These are phyloP conservation scores for Tirmania nivea DNA, from an alignment of 495 filamentous ascomycete genomes.

Conservation along the genomic window DNA sequence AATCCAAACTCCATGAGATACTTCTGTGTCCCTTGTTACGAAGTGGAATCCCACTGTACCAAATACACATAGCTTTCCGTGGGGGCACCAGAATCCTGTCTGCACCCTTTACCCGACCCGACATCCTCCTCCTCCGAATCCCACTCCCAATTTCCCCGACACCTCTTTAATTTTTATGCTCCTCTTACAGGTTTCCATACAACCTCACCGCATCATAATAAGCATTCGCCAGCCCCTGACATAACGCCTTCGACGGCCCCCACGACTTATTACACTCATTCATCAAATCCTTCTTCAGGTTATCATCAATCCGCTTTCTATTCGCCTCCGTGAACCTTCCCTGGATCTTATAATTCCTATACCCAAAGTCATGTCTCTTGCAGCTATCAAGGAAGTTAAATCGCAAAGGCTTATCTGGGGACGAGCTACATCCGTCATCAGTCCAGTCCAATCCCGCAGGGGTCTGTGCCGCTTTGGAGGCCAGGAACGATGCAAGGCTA, in stretches of 20 bases:
- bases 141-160: too few relatives aligned
- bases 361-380: slow-evolving; percentile 31
- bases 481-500: slow-evolving; percentile 4
- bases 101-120: too few relatives aligned
- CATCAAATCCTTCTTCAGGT: slow-evolving; percentile 24
- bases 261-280: slow-evolving; percentile 9
- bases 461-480: slow-evolving; percentile 3
- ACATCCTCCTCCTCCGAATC: too few relatives aligned
- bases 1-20: too few relatives aligned
- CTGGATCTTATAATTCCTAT: slow-evolving; percentile 25
- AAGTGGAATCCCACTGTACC: too few relatives aligned
- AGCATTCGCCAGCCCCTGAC: slow-evolving; percentile 23
- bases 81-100: too few relatives aligned
- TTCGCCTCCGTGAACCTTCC: slow-evolving; percentile 21
- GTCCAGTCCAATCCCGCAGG: slow-evolving; percentile 23
- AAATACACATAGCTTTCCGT: too few relatives aligned
- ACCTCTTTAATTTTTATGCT: too few relatives aligned
- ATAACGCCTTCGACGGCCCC: neutral
- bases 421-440: slow-evolving; percentile 24
- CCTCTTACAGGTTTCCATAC: slow-evolving; percentile 11
- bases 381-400: slow-evolving; percentile 25
- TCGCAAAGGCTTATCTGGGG: slow-evolving; percentile 26
- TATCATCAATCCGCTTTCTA: slow-evolving; percentile 23
- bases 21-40: too few relatives aligned
- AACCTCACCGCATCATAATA: slow-evolving; percentile 27